These are phyloP conservation scores for Globisporangium nodosum DNA, from an alignment of 352 stramenopile genomes.

Conservation along the genomic window DNA sequence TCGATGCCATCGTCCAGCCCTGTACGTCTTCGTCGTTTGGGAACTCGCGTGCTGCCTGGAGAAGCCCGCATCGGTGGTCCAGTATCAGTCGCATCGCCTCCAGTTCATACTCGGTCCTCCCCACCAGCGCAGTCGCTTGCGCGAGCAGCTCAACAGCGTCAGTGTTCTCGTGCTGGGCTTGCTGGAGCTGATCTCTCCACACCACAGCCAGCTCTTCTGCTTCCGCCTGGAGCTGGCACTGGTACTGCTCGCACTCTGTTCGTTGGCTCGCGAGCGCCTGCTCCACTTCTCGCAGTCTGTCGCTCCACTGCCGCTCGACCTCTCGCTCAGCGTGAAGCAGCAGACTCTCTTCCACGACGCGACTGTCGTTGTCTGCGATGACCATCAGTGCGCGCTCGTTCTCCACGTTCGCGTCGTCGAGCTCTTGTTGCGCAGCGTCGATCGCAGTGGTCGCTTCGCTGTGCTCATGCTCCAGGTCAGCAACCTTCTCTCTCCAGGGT, in stretches of 20 bases:
- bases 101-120: slow-evolving; percentile 16
- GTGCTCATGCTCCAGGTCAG: slow-evolving; percentile 14
- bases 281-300: slow-evolving; percentile 12
- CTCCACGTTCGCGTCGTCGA: slow-evolving; percentile 12
- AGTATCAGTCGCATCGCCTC: slow-evolving; percentile 20
- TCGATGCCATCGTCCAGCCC: slow-evolving; percentile 19
- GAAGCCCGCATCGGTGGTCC: slow-evolving; percentile 22
- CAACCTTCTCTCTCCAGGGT: slow-evolving; percentile 19
- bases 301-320: slow-evolving; percentile 25
- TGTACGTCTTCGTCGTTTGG: slow-evolving; percentile 28
- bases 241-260: slow-evolving; percentile 13
- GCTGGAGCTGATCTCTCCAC: slow-evolving; percentile 4
- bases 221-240: slow-evolving; percentile 18
- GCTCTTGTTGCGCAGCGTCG: slow-evolving; percentile 8
- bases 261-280: slow-evolving; percentile 16
- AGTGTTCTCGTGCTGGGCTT: slow-evolving; percentile 1
- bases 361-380: slow-evolving; percentile 32
- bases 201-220: slow-evolving; percentile 14
- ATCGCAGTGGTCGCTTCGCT: slow-evolving; percentile 16
- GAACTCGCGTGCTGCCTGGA: slow-evolving; percentile 25
- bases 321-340: slow-evolving; percentile 13
- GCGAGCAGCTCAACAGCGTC: slow-evolving; percentile 12
- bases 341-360: slow-evolving; percentile 18
- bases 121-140: slow-evolving; percentile 4
- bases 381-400: slow-evolving; percentile 27